A percentile compares a stretch with the other conserved stretches of the same genome.
phyloP scores from a whole-genome alignment of 176 grass and related monocot genomes.

The Cymbopogon citratus region DNA sequence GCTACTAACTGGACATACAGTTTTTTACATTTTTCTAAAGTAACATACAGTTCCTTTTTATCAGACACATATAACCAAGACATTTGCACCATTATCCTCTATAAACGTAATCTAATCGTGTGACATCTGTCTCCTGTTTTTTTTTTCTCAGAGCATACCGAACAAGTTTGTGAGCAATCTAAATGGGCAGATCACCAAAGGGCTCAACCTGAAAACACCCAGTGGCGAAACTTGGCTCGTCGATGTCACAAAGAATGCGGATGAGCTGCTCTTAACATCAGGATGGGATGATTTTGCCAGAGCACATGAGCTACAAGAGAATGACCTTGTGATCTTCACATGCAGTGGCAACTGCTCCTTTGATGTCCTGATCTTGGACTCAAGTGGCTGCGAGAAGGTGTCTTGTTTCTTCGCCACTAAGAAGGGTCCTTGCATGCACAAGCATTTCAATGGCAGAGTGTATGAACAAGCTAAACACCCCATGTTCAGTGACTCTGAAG shows the following conservation, averaged over 20 bases:
- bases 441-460: not conserved
- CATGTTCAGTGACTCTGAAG: not conserved
- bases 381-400: constrained; percentile 37
- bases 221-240: constrained; percentile 30
- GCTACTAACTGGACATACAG: too few relatives aligned
- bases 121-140: not conserved
- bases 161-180: constrained; percentile 20
- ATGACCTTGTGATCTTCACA: constrained; percentile 45
- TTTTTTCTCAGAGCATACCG: constrained; percentile 36
- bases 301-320: constrained; percentile 39
- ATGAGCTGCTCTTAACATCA: constrained; percentile 20
- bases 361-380: constrained; percentile 49
- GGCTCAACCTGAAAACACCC: constrained; percentile 27
- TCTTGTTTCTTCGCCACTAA: constrained; percentile 12
- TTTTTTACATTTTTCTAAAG: not conserved
- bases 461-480: not conserved
- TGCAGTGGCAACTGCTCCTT: constrained; percentile 32
- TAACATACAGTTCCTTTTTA: too few relatives aligned
- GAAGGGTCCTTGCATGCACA: not conserved
- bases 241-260: not conserved
- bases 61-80: not conserved
- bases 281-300: constrained; percentile 50
- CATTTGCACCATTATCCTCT: not conserved
- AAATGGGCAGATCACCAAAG: constrained; percentile 15
- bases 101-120: not conserved